Evolutionary conservation across 768 basidiomycete genomes (phyloP).

Genomic region (Chlorophyllum brunneum): DNA sequence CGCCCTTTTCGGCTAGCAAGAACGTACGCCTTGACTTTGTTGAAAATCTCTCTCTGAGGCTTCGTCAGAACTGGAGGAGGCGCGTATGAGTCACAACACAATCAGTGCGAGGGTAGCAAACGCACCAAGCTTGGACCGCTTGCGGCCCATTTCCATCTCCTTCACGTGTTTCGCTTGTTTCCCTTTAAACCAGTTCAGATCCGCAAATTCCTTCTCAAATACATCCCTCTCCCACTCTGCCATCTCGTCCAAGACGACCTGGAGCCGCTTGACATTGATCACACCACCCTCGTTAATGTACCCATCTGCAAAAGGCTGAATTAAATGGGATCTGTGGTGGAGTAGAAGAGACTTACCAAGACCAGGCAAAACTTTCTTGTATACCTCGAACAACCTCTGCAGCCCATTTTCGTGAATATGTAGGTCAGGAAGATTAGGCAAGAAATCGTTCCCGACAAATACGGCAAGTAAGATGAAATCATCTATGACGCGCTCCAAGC

Average conservation of each 20-base stretch:
- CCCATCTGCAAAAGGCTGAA: conserved; percentile 51
- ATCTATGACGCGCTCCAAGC: conserved; percentile 91
- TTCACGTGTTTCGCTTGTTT: conserved; percentile 77
- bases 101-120: conserved; percentile 9
- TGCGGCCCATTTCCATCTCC: conserved; percentile 59
- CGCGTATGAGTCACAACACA: conserved; percentile 16
- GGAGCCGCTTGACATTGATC: conserved; percentile 77
- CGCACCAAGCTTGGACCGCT: conserved; percentile 62
- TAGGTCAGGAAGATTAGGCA: conserved; percentile 92
- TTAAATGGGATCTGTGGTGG: neutral
- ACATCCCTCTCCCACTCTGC: conserved; percentile 82
- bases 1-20: conserved; percentile 34
- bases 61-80: conserved; percentile 55
- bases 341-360: conserved; percentile 41
- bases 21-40: conserved; percentile 76
- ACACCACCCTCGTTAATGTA: conserved; percentile 90
- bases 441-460: conserved; percentile 96
- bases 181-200: conserved; percentile 91
- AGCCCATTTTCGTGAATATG: conserved; percentile 98
- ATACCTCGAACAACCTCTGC: conserved; percentile 90
- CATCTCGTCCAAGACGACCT: conserved; percentile 87
- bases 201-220: conserved; percentile 89
- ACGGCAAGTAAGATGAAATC: conserved; percentile 97
- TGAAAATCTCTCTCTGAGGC: conserved; percentile 74
- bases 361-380: conserved; percentile 86